Conservation (phyloP, 2,329 filamentous ascomycete species). For the Hypoxylon sp. region DNA sequence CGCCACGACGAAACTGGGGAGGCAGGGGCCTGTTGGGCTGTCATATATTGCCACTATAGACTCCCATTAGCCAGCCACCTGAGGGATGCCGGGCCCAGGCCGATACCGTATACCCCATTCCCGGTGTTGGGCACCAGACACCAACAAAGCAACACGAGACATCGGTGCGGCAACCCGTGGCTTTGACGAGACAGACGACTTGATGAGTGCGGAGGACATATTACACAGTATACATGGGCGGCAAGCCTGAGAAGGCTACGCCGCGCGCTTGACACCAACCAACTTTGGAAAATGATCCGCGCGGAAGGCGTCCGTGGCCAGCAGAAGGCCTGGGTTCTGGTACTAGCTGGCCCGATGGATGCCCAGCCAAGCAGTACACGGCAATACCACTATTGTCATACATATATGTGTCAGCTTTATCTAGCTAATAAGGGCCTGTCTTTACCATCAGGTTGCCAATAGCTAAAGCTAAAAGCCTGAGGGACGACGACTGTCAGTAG, state of each 20-base stretch:
- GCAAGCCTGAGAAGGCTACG: slow-evolving; percentile 1
- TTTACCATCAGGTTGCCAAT: slow-evolving; percentile 1
- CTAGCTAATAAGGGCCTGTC: neutral
- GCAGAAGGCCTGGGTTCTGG: slow-evolving; percentile 3
- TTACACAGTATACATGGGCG: neutral
- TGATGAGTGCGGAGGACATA: neutral
- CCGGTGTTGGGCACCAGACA: neutral
- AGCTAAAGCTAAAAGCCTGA: neutral
- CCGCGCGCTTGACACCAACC: neutral
- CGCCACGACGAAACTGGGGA: slow-evolving; percentile 84
- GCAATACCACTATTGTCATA: neutral
- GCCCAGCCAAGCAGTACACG: slow-evolving; percentile 12
- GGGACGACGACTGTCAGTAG: neutral
- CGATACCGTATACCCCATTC: neutral
- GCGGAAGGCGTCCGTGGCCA: neutral
- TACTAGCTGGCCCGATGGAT: slow-evolving; percentile 22
- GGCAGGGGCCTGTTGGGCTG: slow-evolving; percentile 90
- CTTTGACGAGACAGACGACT: slow-evolving; percentile 3
- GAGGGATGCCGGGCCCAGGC: neutral
- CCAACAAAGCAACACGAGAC: neutral
- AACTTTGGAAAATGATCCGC: slow-evolving; percentile 3
- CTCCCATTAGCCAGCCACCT: neutral
- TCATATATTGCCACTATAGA: slow-evolving; percentile 84
- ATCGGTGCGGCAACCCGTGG: neutral
- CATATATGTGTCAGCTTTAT: slow-evolving; percentile 12